phyloP scores from a whole-genome alignment of 2,329 filamentous ascomycete species.

The Microdochium paspali region DNA sequence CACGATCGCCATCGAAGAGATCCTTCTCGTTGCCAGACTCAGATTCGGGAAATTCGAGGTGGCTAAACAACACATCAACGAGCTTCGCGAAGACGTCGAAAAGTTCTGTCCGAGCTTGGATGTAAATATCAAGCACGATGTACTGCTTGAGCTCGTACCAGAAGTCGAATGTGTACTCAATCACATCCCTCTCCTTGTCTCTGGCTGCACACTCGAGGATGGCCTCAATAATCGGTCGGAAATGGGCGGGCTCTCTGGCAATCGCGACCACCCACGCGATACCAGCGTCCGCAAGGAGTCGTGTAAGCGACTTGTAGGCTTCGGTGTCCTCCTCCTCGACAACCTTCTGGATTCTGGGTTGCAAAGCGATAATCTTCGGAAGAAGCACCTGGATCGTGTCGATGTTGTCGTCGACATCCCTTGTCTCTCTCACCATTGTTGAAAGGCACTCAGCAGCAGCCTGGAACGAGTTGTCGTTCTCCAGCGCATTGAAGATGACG shows the following conservation, averaged over 20 bases:
- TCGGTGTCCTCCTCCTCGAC: constrained; percentile 78
- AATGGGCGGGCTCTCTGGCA: constrained; percentile 71
- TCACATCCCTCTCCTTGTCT: constrained; percentile 83
- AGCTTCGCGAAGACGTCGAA: constrained; percentile 79
- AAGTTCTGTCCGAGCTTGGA: constrained; percentile 66
- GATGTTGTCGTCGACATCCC: constrained; percentile 85
- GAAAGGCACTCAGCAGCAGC: constrained; percentile 88
- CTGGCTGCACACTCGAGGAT: constrained; percentile 85
- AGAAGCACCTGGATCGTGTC: constrained; percentile 74
- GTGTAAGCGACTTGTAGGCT: constrained; percentile 77
- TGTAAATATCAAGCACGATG: constrained; percentile 82
- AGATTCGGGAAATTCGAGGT: constrained; percentile 76
- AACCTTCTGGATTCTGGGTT: constrained; percentile 64
- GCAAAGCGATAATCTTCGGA: constrained; percentile 67
- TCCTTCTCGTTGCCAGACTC: constrained; percentile 69
- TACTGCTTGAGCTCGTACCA: constrained; percentile 99
- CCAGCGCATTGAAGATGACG: constrained; percentile 68
- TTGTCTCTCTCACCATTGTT: constrained; percentile 82
- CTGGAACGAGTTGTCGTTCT: constrained; percentile 70
- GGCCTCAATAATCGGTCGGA: constrained; percentile 77
- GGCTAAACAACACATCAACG: constrained; percentile 86
- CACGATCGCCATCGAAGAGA: constrained; percentile 89
- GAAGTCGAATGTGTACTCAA: constrained; percentile 90
- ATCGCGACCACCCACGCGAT: constrained; percentile 92
- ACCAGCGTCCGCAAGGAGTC: constrained; percentile 85